These are phyloP conservation scores for Termitomyces sp. DNA, from an alignment of 768 basidiomycete species.

Conservation along the genomic window DNA sequence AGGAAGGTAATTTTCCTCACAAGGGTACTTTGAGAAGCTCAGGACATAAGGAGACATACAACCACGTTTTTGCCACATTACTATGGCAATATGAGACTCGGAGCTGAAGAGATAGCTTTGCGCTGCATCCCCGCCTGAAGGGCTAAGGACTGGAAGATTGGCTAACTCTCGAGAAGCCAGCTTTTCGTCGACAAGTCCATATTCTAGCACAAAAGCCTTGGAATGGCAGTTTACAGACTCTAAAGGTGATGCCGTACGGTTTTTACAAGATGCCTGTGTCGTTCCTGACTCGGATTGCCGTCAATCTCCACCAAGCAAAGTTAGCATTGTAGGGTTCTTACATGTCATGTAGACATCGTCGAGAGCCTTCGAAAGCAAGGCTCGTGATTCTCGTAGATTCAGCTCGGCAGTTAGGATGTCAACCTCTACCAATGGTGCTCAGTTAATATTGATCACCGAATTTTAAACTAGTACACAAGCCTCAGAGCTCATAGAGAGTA, in stretches of 20 bases:
- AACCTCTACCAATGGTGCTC: not conserved
- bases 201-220: not conserved
- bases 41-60: not conserved
- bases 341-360: not conserved
- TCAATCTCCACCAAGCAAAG: slow-evolving; percentile 12
- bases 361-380: not conserved
- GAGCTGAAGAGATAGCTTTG: not conserved
- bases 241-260: slow-evolving; percentile 1
- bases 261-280: not conserved
- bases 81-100: not conserved
- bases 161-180: not conserved
- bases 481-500: not conserved
- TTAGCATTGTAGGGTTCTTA: slow-evolving; percentile 6
- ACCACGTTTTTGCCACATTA: slow-evolving; percentile 10
- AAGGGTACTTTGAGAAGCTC: not conserved
- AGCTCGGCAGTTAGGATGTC: not conserved
- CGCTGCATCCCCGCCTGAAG: not conserved
- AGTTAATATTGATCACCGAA: not conserved
- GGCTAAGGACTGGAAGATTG: slow-evolving; percentile 5
- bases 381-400: not conserved
- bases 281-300: not conserved
- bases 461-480: not conserved
- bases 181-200: not conserved
- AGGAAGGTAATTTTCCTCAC: slow-evolving; percentile 1
- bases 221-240: not conserved